Conservation (phyloP, 495 filamentous ascomycete genomes). For the Sphaerosporella brunnea region DNA sequence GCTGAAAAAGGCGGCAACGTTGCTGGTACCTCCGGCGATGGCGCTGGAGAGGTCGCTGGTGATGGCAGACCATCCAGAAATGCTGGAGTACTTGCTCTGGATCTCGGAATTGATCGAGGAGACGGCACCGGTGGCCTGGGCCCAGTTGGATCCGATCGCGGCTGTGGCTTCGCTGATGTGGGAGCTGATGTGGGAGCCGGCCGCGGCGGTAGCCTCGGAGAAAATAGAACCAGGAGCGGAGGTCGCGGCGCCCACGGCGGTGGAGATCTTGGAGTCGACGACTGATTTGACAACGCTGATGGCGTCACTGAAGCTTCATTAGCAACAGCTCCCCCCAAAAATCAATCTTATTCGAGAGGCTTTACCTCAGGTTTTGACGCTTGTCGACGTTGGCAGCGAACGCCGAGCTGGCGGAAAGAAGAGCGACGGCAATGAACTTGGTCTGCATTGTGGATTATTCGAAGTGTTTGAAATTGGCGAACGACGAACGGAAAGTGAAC, state of each 20-base stretch:
- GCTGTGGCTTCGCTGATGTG: background rate
- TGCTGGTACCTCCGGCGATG: slow-evolving; percentile 12
- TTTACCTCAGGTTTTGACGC: slow-evolving; percentile 1
- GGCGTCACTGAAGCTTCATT: background rate
- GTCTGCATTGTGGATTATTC: slow-evolving; percentile 3
- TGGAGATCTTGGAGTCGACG: background rate
- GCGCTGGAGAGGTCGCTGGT: slow-evolving; percentile 3
- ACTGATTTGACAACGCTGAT: background rate
- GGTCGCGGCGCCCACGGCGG: slow-evolving; percentile 1
- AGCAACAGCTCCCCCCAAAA: too few relatives aligned
- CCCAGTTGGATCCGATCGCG: background rate
- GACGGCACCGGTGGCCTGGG: slow-evolving; percentile 8
- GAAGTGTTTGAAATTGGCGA: too few relatives aligned
- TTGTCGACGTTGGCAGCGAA: background rate
- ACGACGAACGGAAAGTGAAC: too few relatives aligned
- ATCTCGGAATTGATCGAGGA: background rate
- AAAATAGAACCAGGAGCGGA: slow-evolving; percentile 3
- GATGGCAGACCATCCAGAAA: background rate
- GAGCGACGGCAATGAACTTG: slow-evolving; percentile 2
- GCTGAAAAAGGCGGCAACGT: slow-evolving; percentile 2
- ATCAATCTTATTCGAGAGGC: too few relatives aligned
- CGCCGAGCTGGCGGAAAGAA: background rate
- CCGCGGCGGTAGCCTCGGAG: slow-evolving; percentile 3
- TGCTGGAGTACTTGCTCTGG: background rate
- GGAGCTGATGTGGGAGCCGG: background rate